Base-by-base conservation (phyloP, 345 rosid genomes). In the Citropsis articulata region DNA sequence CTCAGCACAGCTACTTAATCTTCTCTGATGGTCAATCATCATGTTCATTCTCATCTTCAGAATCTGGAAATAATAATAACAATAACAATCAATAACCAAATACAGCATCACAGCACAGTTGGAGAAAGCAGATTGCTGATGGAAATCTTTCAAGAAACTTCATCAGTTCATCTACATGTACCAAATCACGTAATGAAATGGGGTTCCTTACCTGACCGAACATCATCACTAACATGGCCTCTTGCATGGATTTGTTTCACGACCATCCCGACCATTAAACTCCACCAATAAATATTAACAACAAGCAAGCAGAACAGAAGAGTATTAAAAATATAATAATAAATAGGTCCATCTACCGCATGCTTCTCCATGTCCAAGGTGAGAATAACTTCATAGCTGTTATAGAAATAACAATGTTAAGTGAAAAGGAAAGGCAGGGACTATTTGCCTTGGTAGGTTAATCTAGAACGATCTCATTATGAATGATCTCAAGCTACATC, bases 281-380 rank as follows among this genome's bases (percentile, higher is more conserved):
- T 78, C 92, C 94, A 91, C 97, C 98, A 95, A 87, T 95, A 91
- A 38, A 88, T 72, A 72, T 95, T 85, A 28, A 91, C 79, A 76
- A 90, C 84, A 75, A 90, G 88, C 79, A 95, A 81, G 86, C 87
- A 87, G 83, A 86, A 86, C 6, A 95, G 90, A 53, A 91, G 98
- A 76, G 92, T 89, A 79, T 95, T 95, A 79, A 93, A 95, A 77
- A 90, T 60, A 83, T 91, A 93, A 79, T 93, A 95, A 76, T 78
- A 87, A 9, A 89, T 4, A 63, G 87, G 77, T 81, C 91, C 97
- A 36, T 86, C 86, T 7, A 83, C 75, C n/a, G 38, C 75, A 72
- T 84, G 88, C 80, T 79, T 88, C 77, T 86, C 91, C 79, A 63
- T 82, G 83, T 88, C 90, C 30, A 95, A 73, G 45, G 69, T 65